A percentile compares a stretch with the other conserved stretches of the same genome.
Conservation (phyloP, 179 eudicot genomes). For the Drosera spatulata region DNA sequence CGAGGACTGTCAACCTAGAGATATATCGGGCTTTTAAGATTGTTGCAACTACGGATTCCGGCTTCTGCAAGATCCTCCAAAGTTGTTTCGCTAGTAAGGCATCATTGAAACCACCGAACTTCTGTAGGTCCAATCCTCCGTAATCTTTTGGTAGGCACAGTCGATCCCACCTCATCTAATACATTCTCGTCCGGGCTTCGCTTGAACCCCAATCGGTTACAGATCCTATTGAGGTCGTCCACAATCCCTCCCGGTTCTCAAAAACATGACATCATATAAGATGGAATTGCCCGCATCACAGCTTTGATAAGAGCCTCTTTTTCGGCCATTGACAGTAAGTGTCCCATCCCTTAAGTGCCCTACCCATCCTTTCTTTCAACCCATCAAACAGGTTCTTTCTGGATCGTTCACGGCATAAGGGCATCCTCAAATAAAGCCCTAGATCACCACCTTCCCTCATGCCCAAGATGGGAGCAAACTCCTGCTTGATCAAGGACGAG, state of each 20-base stretch:
- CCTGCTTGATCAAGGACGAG: not conserved
- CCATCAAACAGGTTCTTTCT: not conserved
- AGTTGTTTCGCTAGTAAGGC: not conserved
- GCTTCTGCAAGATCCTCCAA: no score
- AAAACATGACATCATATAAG: no score
- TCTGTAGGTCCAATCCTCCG: not conserved
- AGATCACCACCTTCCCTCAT: not conserved
- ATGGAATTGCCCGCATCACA: not conserved
- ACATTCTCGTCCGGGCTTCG: not conserved
- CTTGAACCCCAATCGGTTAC: not conserved
- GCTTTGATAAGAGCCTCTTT: not conserved
- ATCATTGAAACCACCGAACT: not conserved
- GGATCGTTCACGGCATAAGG: not conserved
- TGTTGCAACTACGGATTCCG: not conserved
- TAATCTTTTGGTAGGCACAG: not conserved
- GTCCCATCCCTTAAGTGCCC: not conserved
- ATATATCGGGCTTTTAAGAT: not conserved
- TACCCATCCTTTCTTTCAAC: not conserved
- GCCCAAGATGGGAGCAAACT: not conserved
- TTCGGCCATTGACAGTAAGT: not conserved
- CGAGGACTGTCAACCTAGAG: not conserved
- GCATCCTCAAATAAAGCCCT: not conserved
- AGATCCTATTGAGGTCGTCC: not conserved
- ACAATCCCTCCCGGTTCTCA: not conserved
- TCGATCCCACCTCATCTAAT: not conserved